These are phyloP conservation scores for Tolypocladium inflatum DNA, from an alignment of 2,329 filamentous ascomycete genomes.

Conservation along the genomic window DNA sequence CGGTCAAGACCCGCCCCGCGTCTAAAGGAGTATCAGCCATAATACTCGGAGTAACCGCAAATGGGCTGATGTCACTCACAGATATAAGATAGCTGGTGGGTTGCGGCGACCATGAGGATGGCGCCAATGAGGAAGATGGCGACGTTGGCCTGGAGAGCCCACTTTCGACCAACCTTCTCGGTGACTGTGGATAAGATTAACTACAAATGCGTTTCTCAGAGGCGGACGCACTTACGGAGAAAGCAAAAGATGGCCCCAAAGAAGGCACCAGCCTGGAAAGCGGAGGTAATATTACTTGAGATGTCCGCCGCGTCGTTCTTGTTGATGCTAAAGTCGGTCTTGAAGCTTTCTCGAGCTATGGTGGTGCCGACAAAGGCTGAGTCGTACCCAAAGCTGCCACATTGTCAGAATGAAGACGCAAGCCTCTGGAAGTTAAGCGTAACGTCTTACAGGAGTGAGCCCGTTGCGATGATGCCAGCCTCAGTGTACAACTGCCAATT, in stretches of 20 bases:
- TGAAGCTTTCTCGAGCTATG: conserved; percentile 38
- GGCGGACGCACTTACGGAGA: conserved; percentile 14
- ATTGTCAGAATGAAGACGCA: background rate
- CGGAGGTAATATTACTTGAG: conserved; percentile 34
- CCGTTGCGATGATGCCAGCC: conserved; percentile 37
- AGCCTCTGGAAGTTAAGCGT: too few species aligned
- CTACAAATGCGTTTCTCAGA: background rate
- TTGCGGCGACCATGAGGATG: conserved; percentile 31
- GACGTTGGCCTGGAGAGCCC: conserved; percentile 35
- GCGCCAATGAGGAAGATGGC: conserved; percentile 34
- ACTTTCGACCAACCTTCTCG: conserved; percentile 40
- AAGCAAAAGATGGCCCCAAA: conserved; percentile 42
- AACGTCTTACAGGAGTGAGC: conserved; percentile 26
- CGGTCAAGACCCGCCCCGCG: conserved; percentile 46
- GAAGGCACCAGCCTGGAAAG: conserved; percentile 40
- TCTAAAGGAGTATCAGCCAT: conserved; percentile 24
- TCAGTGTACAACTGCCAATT: conserved; percentile 41
- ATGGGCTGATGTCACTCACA: conserved; percentile 10
- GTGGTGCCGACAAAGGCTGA: conserved; percentile 45
- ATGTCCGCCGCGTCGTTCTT: conserved; percentile 18
- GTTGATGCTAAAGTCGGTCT: conserved; percentile 26
- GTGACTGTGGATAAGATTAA: conserved; percentile 17
- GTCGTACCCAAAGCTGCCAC: conserved; percentile 41
- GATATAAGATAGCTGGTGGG: conserved; percentile 32
- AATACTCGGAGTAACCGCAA: fast-evolving